A percentile compares a stretch with the other conserved stretches of the same genome.
phyloP scores from a whole-genome alignment of 495 filamentous ascomycete species.

The Penicillium bialowiezense region DNA sequence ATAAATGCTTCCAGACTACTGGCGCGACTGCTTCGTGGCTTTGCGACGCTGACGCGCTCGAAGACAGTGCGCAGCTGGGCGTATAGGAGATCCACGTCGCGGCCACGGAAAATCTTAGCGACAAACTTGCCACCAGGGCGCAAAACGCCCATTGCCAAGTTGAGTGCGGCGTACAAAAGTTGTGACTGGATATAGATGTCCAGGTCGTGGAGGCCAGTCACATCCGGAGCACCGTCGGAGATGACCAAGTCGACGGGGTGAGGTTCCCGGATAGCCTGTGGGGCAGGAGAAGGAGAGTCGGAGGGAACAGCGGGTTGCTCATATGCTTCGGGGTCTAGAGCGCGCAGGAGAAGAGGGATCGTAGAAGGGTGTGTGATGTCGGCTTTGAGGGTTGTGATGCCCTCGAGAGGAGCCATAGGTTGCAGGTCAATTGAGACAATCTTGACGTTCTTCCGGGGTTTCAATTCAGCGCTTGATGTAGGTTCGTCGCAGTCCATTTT shows the following conservation, averaged over 20 bases:
- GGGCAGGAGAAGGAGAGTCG: conserved; percentile 11
- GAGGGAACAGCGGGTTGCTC: conserved; percentile 46
- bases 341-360: conserved; percentile 79
- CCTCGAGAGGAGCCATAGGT: conserved; percentile 88
- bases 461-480: conserved; percentile 35
- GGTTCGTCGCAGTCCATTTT: conserved; percentile 26
- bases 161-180: conserved; percentile 88
- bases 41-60: conserved; percentile 80
- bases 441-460: conserved; percentile 72
- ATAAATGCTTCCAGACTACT: conserved; percentile 97
- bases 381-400: conserved; percentile 85
- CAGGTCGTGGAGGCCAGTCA: conserved; percentile 93
- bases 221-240: conserved; percentile 93
- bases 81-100: conserved; percentile 89
- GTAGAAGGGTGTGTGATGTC: conserved; percentile 98
- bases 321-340: conserved; percentile 74
- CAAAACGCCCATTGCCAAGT: conserved; percentile 86
- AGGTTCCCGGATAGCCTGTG: conserved; percentile 44
- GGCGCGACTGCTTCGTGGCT: conserved; percentile 86
- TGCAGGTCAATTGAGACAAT: conserved; percentile 96
- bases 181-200: conserved; percentile 98
- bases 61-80: conserved; percentile 91
- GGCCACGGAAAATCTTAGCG: conserved; percentile 93
- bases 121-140: conserved; percentile 93
- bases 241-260: conserved; percentile 88